phyloP scores from a whole-genome alignment of 179 eudicot genomes.

The Patellifolia procumbens region DNA sequence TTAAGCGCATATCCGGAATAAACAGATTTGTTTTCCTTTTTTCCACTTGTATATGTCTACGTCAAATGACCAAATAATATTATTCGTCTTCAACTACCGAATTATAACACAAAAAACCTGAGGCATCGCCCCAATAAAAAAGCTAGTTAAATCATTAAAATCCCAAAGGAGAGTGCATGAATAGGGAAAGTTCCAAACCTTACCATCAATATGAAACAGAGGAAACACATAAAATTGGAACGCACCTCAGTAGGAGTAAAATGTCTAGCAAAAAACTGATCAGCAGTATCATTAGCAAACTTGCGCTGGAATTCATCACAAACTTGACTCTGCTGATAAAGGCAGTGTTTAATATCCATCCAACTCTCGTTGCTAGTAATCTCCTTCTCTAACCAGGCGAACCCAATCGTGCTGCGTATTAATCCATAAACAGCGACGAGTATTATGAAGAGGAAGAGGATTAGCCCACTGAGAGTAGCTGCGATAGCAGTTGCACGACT shows the following conservation, averaged over 20 bases:
- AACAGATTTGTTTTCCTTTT: no score
- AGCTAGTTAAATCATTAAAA: background rate
- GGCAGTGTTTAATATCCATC: background rate
- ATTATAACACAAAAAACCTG: no score
- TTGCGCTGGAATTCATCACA: background rate
- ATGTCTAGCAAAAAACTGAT: slow-evolving; percentile 3
- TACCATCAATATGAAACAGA: background rate
- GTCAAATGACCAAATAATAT: no score
- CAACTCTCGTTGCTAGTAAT: background rate
- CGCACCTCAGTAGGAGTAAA: slow-evolving; percentile 9
- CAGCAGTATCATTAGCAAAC: background rate
- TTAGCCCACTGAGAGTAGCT: background rate
- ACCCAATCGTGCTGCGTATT: background rate
- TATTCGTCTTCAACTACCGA: no score
- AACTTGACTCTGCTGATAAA: background rate
- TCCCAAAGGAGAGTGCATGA: background rate
- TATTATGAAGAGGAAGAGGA: background rate
- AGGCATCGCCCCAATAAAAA: no score
- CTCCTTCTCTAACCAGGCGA: background rate
- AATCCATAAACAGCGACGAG: background rate
- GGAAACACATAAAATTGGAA: no score
- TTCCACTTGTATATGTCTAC: no score
- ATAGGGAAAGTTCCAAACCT: background rate
- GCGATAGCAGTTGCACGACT: no score
- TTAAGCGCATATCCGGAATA: no score